Evolutionary conservation across 768 basidiomycete genomes (phyloP), one percentile per base, ranked within the genome.

Genomic region (Termitomyces sp.): DNA sequence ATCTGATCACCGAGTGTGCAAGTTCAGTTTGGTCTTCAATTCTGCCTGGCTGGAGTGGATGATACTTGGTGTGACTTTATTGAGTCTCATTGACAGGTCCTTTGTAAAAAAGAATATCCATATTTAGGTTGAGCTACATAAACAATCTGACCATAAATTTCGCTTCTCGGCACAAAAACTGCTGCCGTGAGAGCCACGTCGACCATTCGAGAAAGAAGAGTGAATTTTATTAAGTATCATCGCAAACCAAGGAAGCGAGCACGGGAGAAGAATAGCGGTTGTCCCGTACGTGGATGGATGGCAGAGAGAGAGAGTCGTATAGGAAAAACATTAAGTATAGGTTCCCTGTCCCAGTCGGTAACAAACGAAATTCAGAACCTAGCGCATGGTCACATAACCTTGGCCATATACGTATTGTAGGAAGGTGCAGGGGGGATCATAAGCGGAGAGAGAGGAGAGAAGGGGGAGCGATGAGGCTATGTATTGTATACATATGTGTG

Each of bases 301-400:
- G 46, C 52, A 53, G 37, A 42, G 29, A 53, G 37, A 42, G 29
- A 43, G 31, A 40, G 9, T 42, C 32, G 11, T 43, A 17, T 29
- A 55, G 54, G 32, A 32, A 42, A 40, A 40, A 38, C 10, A 43
- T 42, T 55, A 55, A 55, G 54, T 55, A 43, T 43, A 55, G 31
- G 54, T 55, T 60, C 59, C 59, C 53, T 53, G 52, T 47, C 59
- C 49, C 42, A 20, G 36, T 53, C 37, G 54, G 60, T 60, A 55
- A 25, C 53, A 60, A 60, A 55, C 37, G 17, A 60, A 55, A 60
- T 55, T 43, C 29, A 32, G 40, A 55, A 42, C 54, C 54, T 43
- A 43, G 31, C 7, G 17, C 54, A 43, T 55, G 38, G 38, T 40
- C 25, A 43, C 52, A 55, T 60, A 51, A 40, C 12, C 45, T 56